Evolutionary conservation across 2,329 filamentous ascomycete genomes (phyloP).

Genomic region (Juglanconis juglandina): DNA sequence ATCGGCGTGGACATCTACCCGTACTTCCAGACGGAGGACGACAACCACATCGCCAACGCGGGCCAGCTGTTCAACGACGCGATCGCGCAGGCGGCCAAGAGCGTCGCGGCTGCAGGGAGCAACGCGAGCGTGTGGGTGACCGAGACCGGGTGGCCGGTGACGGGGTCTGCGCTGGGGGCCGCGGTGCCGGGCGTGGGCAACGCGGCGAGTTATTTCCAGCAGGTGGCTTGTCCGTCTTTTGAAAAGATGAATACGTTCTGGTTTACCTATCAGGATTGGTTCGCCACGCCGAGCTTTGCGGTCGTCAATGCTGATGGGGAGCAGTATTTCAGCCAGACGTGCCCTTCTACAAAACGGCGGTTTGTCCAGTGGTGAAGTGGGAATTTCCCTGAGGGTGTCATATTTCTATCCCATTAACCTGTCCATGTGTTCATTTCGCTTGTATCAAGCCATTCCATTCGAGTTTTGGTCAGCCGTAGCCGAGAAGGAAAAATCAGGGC

Average conservation of each 20-base stretch:
- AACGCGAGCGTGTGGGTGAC: slow-evolving; percentile 76
- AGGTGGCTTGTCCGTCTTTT: slow-evolving; percentile 68
- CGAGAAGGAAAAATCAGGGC: no score
- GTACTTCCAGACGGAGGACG: slow-evolving; percentile 71
- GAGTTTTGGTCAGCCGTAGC: no score
- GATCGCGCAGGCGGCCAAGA: slow-evolving; percentile 44
- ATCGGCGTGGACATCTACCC: slow-evolving; percentile 82
- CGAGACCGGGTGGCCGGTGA: slow-evolving; percentile 83
- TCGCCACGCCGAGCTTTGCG: slow-evolving; percentile 2
- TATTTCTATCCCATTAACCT: no score
- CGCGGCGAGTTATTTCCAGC: slow-evolving; percentile 75
- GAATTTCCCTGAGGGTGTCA: no score
- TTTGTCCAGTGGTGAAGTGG: neutral
- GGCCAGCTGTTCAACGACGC: slow-evolving; percentile 68
- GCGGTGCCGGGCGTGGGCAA: slow-evolving; percentile 64
- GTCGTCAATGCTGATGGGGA: slow-evolving; percentile 1
- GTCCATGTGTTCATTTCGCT: no score
- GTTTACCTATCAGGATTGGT: slow-evolving; percentile 49
- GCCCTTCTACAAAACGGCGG: neutral
- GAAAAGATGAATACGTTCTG: slow-evolving; percentile 67
- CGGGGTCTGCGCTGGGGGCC: slow-evolving; percentile 58
- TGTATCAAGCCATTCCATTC: no score
- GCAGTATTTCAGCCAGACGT: slow-evolving; percentile 4
- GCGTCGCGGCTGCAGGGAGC: slow-evolving; percentile 53
- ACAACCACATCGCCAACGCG: slow-evolving; percentile 63